phyloP scores from a whole-genome alignment of 106 monocot species.

The Cymbidium sinense region DNA sequence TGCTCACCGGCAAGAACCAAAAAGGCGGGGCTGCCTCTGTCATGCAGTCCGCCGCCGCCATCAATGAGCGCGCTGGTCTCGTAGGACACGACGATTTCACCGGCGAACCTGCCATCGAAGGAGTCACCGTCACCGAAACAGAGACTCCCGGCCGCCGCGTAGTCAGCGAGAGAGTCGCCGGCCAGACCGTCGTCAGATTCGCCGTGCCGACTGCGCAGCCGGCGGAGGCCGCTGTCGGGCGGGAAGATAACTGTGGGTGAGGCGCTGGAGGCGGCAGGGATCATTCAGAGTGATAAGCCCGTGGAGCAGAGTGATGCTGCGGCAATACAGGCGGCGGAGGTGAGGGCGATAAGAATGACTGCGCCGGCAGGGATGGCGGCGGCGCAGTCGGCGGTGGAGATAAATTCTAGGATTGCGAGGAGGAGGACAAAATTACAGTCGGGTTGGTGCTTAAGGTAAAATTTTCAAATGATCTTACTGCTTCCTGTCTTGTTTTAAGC shows the following conservation, averaged over 20 bases:
- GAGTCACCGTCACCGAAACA: constrained; percentile 42
- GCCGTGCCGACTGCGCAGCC: not conserved
- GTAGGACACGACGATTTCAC: constrained; percentile 32
- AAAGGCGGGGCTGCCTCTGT: constrained; percentile 49
- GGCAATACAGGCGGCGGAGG: constrained; percentile 58
- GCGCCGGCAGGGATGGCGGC: constrained; percentile 38
- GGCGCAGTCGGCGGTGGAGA: constrained; percentile 41
- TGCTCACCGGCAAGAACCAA: constrained; percentile 36
- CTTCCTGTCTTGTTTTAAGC: too few relatives aligned
- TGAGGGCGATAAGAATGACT: constrained; percentile 18
- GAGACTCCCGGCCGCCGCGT: constrained; percentile 26
- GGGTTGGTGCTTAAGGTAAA: constrained; percentile 28
- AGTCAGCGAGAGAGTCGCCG: constrained; percentile 43
- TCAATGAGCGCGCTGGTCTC: constrained; percentile 38
- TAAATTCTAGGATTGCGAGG: constrained; percentile 17
- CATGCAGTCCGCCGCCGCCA: constrained; percentile 57
- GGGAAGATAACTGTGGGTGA: constrained; percentile 39
- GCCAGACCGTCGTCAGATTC: constrained; percentile 27
- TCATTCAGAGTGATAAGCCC: constrained; percentile 34
- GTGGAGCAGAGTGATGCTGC: constrained; percentile 55
- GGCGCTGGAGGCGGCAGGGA: constrained; percentile 52
- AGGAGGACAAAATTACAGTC: constrained; percentile 38
- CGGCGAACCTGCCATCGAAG: constrained; percentile 13
- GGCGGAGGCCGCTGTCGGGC: too few relatives aligned
- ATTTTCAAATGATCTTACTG: not conserved